These are phyloP conservation scores for Jimgerdemannia lactiflua DNA, from an alignment of 192 early-diverging fungal genomes.

Conservation along the genomic window DNA sequence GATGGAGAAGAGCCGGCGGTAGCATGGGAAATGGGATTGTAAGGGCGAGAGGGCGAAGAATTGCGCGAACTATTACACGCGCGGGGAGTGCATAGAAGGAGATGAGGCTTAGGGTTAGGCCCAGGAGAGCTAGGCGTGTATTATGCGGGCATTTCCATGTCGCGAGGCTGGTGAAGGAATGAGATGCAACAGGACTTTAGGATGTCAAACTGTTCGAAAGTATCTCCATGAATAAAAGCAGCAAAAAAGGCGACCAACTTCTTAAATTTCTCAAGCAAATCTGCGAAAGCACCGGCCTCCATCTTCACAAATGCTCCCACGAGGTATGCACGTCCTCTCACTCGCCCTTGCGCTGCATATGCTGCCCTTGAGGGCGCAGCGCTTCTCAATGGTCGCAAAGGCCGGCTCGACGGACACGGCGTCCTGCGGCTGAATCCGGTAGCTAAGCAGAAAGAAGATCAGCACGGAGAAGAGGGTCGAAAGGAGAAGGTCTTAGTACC, in stretches of 20 bases:
- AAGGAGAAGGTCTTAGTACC: background rate
- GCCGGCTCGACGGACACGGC: conserved; percentile 3
- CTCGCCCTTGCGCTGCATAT: conserved; percentile 3
- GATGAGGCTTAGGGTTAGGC: conserved; percentile 3
- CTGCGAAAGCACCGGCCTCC: conserved; percentile 14
- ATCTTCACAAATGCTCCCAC: conserved; percentile 15
- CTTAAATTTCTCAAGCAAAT: conserved; percentile 17
- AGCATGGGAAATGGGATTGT: conserved; percentile 42
- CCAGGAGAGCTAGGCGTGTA: conserved; percentile 7
- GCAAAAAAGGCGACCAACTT: background rate
- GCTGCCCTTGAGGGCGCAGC: background rate
- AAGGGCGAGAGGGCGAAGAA: conserved; percentile 43
- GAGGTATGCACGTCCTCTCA: conserved; percentile 11
- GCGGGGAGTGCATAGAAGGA: conserved; percentile 7
- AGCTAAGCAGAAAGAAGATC: background rate
- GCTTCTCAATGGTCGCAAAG: conserved; percentile 2
- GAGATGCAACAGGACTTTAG: background rate
- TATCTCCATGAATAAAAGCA: background rate
- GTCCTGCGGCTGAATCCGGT: background rate
- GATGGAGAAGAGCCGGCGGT: conserved; percentile 42
- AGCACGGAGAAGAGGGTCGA: background rate
- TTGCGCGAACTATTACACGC: conserved; percentile 15
- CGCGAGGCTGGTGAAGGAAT: background rate
- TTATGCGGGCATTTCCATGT: conserved; percentile 25
- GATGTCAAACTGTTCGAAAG: background rate